These are phyloP conservation scores for Yamadazyma sp. DNA, from an alignment of 805 yeast species.

Conservation along the genomic window DNA sequence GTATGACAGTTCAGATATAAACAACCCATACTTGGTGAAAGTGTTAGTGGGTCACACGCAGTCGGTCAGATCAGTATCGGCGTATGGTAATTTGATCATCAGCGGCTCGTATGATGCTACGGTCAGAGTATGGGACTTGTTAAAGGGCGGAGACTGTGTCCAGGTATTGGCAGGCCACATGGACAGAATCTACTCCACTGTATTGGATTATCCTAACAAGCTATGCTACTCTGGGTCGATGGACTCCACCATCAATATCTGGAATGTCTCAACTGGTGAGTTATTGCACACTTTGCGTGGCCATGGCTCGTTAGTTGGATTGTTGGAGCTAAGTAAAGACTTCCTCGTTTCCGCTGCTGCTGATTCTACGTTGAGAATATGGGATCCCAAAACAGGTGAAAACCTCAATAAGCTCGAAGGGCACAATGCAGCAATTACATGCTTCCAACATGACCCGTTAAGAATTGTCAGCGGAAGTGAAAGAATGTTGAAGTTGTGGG, in stretches of 20 bases:
- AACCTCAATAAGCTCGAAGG: conserved; percentile 72
- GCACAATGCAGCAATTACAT: conserved; percentile 84
- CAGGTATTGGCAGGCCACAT: conserved; percentile 80
- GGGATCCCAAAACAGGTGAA: conserved; percentile 83
- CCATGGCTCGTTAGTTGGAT: conserved; percentile 87
- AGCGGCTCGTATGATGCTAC: conserved; percentile 91
- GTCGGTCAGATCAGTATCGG: conserved; percentile 79
- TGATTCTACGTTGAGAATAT: conserved; percentile 84
- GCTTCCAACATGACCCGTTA: conserved; percentile 86
- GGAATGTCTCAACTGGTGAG: conserved; percentile 83
- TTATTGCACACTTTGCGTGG: conserved; percentile 74
- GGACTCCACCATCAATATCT: conserved; percentile 84
- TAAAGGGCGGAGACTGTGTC: conserved; percentile 65
- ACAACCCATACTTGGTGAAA: conserved; percentile 65
- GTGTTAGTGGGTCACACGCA: conserved; percentile 54
- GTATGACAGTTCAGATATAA: conserved; percentile 36
- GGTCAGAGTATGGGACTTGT: conserved; percentile 88
- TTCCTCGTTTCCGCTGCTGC: conserved; percentile 93
- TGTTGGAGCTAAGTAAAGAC: conserved; percentile 72
- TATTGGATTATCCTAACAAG: conserved; percentile 70
- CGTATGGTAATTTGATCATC: conserved; percentile 77
- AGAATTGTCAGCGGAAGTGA: conserved; percentile 88
- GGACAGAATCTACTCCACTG: conserved; percentile 86
- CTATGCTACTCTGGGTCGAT: conserved; percentile 88
- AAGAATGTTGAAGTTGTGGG: conserved; percentile 84